A percentile compares a stretch with the other conserved stretches of the same genome.
These are phyloP conservation scores for Porphyrellus cyaneotinctus DNA, from an alignment of 768 basidiomycete species.

Conservation along the genomic window DNA sequence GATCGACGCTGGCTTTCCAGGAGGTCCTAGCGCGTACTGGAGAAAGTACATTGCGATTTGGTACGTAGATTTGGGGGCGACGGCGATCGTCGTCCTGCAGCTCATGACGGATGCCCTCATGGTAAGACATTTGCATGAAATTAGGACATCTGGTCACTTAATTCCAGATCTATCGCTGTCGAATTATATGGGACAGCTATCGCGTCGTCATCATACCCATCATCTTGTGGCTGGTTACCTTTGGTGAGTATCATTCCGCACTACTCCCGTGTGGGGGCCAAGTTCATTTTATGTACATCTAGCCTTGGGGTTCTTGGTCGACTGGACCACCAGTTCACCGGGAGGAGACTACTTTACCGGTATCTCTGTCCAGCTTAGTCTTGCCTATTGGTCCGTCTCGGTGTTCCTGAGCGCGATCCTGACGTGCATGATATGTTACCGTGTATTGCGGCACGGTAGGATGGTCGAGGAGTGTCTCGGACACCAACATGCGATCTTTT, in stretches of 20 bases:
- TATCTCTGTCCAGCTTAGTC: background rate
- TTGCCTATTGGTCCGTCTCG: slow-evolving; percentile 13
- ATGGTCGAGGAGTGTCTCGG: slow-evolving; percentile 4
- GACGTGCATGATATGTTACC: slow-evolving; percentile 16
- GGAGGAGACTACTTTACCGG: slow-evolving; percentile 10
- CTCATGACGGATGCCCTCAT: slow-evolving; percentile 17
- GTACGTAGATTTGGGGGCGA: slow-evolving; percentile 21
- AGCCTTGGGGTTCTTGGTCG: slow-evolving; percentile 14
- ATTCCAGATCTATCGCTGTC: slow-evolving; percentile 27
- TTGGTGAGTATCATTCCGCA: background rate
- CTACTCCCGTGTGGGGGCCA: too few species aligned
- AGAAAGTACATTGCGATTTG: slow-evolving; percentile 20
- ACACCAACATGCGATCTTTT: background rate
- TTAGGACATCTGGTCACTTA: background rate
- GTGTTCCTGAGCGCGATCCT: background rate
- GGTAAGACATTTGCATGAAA: slow-evolving; percentile 8
- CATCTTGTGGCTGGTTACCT: background rate
- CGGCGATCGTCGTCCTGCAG: background rate
- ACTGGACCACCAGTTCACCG: slow-evolving; percentile 11
- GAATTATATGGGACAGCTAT: background rate
- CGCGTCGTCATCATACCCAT: background rate
- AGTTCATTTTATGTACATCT: background rate
- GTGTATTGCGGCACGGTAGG: slow-evolving; percentile 7
- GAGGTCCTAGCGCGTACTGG: slow-evolving; percentile 34
- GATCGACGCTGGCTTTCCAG: slow-evolving; percentile 29